Base-by-base conservation (phyloP, 306 rosid genomes). In the Glycine latifolia region DNA sequence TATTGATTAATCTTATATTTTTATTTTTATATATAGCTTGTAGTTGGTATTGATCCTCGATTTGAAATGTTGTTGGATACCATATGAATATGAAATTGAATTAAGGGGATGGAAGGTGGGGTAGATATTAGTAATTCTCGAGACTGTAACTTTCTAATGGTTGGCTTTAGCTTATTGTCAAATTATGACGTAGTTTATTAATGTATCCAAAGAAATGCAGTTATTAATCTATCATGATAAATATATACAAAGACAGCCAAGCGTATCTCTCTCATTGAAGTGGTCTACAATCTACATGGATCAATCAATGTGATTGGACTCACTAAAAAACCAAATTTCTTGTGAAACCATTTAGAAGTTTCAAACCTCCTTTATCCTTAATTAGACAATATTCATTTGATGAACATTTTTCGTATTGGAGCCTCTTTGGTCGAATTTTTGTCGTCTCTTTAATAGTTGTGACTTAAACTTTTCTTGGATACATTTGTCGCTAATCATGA, bases 1-100 rank as follows among this genome's bases (percentile, higher is more conserved):
- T 87, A 75, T 81, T 76, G 74, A 44, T 59, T 55, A 37, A 60
- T 83, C 71, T 26, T 26, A 0, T 71, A 39, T 67, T 46, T 33
- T 12, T 60, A 2, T 4, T 35, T 1, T 37, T 26, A 26, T 26
- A 71, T 59, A 54, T 48, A 37, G 75, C 71, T 63, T 59, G 20
- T 68, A 43, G 41, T 48, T 56, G 3, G 62, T 65, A 50, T 49
- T 65, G 53, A 73, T 44, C 74, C 56, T 73, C 46, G 17, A 48
- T 82, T 62, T 67, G 74, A 78, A 50, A 73, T 58, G 72, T 44
- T 47, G 26, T 76, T 75, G 79, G 14, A 47, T 77, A 31, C 35
- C 52, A 37, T 44, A 33, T 44, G 50, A 73, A 15, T 48, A 35
- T 39, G 67, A 75, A n/a, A 79, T 76, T 43, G 48, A 72, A 20